Conservation (phyloP, 1,139 yeast species). For the Pichia sp. region DNA sequence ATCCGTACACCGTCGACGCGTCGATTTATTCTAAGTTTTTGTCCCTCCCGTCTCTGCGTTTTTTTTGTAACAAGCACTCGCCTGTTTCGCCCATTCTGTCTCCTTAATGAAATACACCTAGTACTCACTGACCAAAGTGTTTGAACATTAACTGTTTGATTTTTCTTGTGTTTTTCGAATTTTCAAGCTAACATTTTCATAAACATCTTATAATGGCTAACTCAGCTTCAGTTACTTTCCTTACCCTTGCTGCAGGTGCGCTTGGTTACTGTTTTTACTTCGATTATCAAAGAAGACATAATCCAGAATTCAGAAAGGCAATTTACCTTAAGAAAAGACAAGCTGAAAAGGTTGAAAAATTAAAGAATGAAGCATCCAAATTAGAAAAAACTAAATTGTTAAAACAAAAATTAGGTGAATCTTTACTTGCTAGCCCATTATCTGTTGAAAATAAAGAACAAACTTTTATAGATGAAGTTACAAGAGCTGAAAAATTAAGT, state of each 20-base stretch:
- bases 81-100: too few relatives aligned
- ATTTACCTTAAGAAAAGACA: conserved; percentile 58
- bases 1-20: conserved; percentile 3
- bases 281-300: conserved; percentile 85
- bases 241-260: conserved; percentile 49
- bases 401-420: conserved; percentile 54
- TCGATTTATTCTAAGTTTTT: background rate
- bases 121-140: too few relatives aligned
- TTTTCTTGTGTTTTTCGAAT: too few relatives aligned
- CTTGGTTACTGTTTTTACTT: conserved; percentile 82
- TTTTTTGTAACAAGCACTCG: too few relatives aligned
- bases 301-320: conserved; percentile 71
- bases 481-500: conserved; percentile 72
- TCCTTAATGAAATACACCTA: too few relatives aligned
- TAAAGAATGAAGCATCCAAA: conserved; percentile 51
- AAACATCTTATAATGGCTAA: conserved; percentile 23
- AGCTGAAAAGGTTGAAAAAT: conserved; percentile 44
- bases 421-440: conserved; percentile 64
- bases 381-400: conserved; percentile 56
- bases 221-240: conserved; percentile 41
- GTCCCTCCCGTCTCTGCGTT: background rate
- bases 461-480: conserved; percentile 77
- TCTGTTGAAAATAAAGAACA: conserved; percentile 56
- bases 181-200: too few relatives aligned
- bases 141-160: too few relatives aligned